Base-by-base conservation (phyloP, 192 early-diverging fungal genomes). In the Rhizophlyctis rosea region DNA sequence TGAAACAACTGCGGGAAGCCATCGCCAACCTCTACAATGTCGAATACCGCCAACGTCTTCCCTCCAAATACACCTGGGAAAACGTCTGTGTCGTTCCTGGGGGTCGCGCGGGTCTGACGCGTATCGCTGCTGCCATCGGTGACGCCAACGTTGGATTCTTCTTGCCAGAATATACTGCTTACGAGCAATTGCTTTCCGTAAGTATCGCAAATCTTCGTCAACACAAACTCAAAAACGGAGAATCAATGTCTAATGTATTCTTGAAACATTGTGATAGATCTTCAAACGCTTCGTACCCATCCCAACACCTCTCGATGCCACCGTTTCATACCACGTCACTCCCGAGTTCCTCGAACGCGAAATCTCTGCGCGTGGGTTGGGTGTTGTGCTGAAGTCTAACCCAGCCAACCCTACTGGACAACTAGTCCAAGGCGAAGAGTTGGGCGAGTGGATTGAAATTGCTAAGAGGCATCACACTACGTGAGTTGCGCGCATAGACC, bases 1-100 rank as follows among this genome's bases (percentile, higher is more conserved):
- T 76, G n/a, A 74, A 61, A 32, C 33, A 53, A 5, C 59, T 83
- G 14, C 70, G 81, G 25, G 56, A 71, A 23, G 71, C 71, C 0
- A 72, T 83, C 3, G 81, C 81, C 11, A 73, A 69, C 2, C 52
- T 83, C 5, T 83, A 83, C 64, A 83, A 83, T 54, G 74, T 57
- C 13, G 4, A 75, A 5, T 83, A 81, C 44, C 52, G 81, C 23
- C 31, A 75, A 51, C 54, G 54, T n/a, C 72, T 79, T 31, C 34
- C 29, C 23, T 72, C 68, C 5, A 69, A 81, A 55, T 83, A 83
- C 39, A 81, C 79, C 23, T 64, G 58, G 44, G 71, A 79, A 55
- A 83, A 83, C 57, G 78, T 81, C 1, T 83, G 81, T 34, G 74
- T 83, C 49, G 76, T 78, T n/a, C 81, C 81, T 5, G 81, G 81